These are phyloP conservation scores for Dalbergia cochinchinensis DNA, from an alignment of 306 rosid genomes.

Conservation along the genomic window DNA sequence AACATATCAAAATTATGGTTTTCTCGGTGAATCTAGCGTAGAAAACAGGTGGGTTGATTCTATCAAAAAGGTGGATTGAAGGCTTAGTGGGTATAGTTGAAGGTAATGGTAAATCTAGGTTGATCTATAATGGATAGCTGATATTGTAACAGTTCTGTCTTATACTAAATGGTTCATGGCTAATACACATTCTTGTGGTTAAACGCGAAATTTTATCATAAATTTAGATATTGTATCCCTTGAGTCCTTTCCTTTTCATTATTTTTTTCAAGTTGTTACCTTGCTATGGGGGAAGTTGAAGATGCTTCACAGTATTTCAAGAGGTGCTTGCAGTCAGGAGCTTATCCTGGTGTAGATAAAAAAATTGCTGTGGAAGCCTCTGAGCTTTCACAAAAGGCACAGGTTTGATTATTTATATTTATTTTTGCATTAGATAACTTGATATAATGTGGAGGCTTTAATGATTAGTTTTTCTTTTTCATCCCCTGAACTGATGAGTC, in stretches of 20 bases:
- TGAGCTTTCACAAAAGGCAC: constrained; percentile 82
- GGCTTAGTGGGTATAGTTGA: constrained; percentile 16
- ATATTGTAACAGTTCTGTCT: not conserved
- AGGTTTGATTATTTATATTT: constrained; percentile 59
- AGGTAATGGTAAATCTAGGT: constrained; percentile 14
- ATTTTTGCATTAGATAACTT: constrained; percentile 21
- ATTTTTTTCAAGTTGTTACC: constrained; percentile 71
- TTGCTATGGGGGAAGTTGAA: constrained; percentile 88
- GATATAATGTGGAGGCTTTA: constrained; percentile 31
- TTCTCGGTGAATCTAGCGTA: not conserved
- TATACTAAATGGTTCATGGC: not conserved
- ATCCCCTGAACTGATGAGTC: constrained; percentile 43
- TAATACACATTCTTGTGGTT: not conserved
- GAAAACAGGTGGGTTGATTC: constrained; percentile 8
- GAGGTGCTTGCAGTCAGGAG: constrained; percentile 83
- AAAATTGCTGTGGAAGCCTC: constrained; percentile 87
- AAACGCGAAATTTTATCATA: not conserved
- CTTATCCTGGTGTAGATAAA: constrained; percentile 76
- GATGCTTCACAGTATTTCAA: constrained; percentile 74
- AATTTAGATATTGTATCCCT: not conserved
- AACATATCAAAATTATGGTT: constrained; percentile 4
- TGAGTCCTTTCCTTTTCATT: constrained; percentile 7
- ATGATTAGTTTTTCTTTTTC: constrained; percentile 9
- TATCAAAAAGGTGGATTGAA: not conserved
- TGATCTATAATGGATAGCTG: not conserved